These are phyloP conservation scores for Potentilla sterilis DNA, from an alignment of 306 rosid genomes.

Conservation along the genomic window DNA sequence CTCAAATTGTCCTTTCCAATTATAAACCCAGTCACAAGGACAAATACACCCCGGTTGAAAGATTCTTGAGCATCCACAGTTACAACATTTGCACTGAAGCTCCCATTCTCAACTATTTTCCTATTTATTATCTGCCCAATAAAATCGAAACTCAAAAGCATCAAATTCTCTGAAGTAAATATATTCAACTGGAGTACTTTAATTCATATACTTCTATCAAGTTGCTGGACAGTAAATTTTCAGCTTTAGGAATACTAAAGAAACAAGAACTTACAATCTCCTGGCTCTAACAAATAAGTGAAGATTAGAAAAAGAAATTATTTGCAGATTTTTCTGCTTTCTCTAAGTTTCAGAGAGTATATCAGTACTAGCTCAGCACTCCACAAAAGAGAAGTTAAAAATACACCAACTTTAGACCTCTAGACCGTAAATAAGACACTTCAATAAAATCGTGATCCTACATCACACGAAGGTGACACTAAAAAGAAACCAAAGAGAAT, in stretches of 20 bases:
- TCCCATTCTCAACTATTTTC: conserved; percentile 71
- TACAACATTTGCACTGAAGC: conserved; percentile 47
- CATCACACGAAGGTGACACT: background rate
- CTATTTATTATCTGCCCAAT: conserved; percentile 66
- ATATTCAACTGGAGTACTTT: background rate
- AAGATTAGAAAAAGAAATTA: background rate
- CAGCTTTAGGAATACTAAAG: background rate
- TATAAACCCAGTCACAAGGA: conserved; percentile 82
- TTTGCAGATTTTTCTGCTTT: background rate
- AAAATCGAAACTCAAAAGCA: background rate
- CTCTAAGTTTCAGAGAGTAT: background rate
- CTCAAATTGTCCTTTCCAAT: conserved; percentile 52
- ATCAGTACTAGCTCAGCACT: background rate
- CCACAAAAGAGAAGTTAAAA: background rate
- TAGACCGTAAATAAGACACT: background rate
- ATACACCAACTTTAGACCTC: background rate
- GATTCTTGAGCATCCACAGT: conserved; percentile 93
- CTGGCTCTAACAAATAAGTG: background rate
- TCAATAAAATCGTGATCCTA: background rate
- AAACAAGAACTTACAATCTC: background rate
- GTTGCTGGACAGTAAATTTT: background rate
- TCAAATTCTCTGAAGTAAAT: background rate
- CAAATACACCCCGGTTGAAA: conserved; percentile 66
- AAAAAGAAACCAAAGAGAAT: background rate
- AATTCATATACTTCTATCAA: background rate